phyloP scores from a whole-genome alignment of 768 basidiomycete genomes.

The Termitomyces sp. region DNA sequence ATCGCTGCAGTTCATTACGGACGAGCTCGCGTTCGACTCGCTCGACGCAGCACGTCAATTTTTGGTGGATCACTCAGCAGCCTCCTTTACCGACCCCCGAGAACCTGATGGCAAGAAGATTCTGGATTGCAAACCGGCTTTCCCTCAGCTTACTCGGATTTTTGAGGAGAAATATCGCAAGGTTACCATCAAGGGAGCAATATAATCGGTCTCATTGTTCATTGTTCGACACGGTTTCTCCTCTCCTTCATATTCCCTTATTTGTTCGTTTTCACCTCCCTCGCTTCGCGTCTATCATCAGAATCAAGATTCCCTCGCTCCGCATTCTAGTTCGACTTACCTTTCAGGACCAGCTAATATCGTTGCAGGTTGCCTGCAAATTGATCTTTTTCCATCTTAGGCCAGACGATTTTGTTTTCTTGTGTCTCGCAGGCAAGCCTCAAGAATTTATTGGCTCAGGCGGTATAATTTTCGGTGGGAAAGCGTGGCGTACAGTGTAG shows the following conservation, averaged over 20 bases:
- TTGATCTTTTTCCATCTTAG: constrained; percentile 3
- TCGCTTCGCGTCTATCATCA: background rate
- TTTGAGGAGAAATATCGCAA: constrained; percentile 83
- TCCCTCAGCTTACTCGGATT: constrained; percentile 50
- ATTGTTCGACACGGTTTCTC: constrained; percentile 1
- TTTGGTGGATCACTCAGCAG: constrained; percentile 64
- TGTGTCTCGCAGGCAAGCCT: constrained; percentile 6
- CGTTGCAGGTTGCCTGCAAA: constrained; percentile 10
- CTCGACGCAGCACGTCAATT: constrained; percentile 62
- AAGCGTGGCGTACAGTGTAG: background rate
- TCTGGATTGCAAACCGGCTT: constrained; percentile 70
- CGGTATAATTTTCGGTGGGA: background rate
- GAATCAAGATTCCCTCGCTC: constrained; percentile 5
- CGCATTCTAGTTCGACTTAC: constrained; percentile 3
- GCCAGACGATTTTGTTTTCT: background rate
- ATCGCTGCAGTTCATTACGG: constrained; percentile 69
- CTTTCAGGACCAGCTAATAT: constrained; percentile 7
- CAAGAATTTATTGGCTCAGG: background rate
- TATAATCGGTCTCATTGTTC: constrained; percentile 39
- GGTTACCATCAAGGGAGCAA: constrained; percentile 90
- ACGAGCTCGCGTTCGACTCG: constrained; percentile 82
- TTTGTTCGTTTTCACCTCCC: constrained; percentile 17
- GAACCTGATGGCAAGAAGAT: constrained; percentile 58
- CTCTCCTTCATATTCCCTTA: constrained; percentile 17
- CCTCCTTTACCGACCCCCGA: constrained; percentile 61